These are phyloP conservation scores for Aspergillus amoenus DNA, from an alignment of 2,329 filamentous ascomycete genomes.

Conservation along the genomic window DNA sequence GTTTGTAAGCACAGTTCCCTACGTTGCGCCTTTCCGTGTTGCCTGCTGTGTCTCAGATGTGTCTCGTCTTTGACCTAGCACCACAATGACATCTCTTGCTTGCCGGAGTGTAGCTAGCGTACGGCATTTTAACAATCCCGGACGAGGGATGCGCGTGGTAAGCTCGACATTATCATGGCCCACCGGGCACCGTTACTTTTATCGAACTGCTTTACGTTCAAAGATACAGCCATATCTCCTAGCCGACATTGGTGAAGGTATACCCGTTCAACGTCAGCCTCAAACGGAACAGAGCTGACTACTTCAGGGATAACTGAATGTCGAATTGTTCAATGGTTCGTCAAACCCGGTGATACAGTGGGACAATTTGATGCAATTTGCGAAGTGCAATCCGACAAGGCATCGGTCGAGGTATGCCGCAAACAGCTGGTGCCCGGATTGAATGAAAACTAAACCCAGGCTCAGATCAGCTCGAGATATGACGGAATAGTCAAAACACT, in stretches of 20 bases:
- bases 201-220: not conserved
- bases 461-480: not conserved
- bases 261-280: not conserved
- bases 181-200: not conserved
- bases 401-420: not conserved
- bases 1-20: not conserved
- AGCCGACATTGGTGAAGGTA: not conserved
- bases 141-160: not conserved
- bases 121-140: not conserved
- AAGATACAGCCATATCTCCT: not conserved
- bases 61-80: not conserved
- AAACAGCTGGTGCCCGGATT: not conserved
- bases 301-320: not conserved
- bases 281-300: not conserved
- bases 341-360: not conserved
- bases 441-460: not conserved
- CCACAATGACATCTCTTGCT: not conserved
- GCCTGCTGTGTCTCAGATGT: not conserved
- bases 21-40: not conserved
- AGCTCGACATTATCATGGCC: not conserved
- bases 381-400: not conserved
- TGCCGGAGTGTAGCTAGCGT: not conserved
- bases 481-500: not conserved
- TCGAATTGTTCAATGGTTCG: not conserved
- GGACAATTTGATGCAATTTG: not conserved